Evolutionary conservation across 176 grass and related monocot species (phyloP).

Genomic region (Bolboschoenus planiculmis): DNA sequence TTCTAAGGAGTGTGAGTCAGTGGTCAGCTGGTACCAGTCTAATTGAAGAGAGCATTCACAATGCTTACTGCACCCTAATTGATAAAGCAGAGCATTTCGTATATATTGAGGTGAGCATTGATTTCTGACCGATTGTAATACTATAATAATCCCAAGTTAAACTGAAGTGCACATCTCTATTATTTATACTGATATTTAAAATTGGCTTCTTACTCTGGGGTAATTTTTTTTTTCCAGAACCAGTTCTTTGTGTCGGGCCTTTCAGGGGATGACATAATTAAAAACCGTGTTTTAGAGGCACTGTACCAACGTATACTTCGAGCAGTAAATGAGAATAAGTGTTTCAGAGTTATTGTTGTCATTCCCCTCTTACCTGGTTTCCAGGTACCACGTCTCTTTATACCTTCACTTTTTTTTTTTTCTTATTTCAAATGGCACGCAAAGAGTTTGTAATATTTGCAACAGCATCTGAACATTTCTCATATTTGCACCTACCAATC

Average conservation of each 20-base stretch:
- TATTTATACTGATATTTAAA: not conserved
- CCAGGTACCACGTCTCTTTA: conserved; percentile 52
- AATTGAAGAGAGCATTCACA: conserved; percentile 96
- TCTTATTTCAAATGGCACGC: not conserved
- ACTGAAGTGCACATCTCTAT: not conserved
- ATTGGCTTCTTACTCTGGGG: not conserved
- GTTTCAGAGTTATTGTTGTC: conserved; percentile 70
- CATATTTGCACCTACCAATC: not conserved
- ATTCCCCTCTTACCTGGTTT: conserved; percentile 98
- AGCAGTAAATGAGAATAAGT: conserved; percentile 75
- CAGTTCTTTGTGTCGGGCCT: conserved; percentile 99
- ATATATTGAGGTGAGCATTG: conserved; percentile 76
- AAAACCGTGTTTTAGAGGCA: conserved; percentile 90
- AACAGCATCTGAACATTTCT: not conserved
- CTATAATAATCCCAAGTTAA: not conserved
- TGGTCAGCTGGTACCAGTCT: conserved; percentile 98
- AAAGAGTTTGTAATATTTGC: not conserved
- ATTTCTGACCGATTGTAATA: not conserved
- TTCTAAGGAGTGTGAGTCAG: conserved; percentile 92
- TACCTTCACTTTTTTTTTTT: not conserved
- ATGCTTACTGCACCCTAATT: conserved; percentile 82
- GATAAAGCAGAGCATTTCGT: conserved; percentile 92
- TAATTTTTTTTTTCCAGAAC: conserved; percentile 50
- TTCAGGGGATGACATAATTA: conserved; percentile 87
- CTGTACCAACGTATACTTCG: conserved; percentile 73